phyloP scores from a whole-genome alignment of 2,329 filamentous ascomycete genomes.

The Domatiomyces globalis region DNA sequence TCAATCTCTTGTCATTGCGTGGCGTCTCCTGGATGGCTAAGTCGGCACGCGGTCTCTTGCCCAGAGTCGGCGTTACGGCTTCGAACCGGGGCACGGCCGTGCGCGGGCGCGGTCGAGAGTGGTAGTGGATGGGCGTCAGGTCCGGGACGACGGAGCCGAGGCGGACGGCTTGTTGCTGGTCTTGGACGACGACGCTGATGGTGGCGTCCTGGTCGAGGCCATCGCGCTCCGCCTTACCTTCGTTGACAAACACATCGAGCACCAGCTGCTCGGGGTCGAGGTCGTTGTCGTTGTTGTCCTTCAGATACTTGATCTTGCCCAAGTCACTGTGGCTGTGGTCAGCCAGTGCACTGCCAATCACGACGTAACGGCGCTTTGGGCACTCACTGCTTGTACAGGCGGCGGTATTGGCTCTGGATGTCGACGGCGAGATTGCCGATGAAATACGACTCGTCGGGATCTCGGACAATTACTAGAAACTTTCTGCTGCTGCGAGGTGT shows the following conservation, averaged over 20 bases:
- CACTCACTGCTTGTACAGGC: constrained; percentile 15
- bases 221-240: constrained; percentile 16
- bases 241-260: constrained; percentile 17
- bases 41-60: constrained; percentile 6
- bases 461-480: constrained; percentile 13
- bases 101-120: constrained; percentile 10
- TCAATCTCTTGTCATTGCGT: constrained; percentile 6
- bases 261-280: constrained; percentile 16
- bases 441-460: constrained; percentile 14
- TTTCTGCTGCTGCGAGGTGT: constrained; percentile 6
- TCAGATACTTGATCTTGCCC: constrained; percentile 17
- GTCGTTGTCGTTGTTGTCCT: constrained; percentile 18
- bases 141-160: constrained; percentile 17
- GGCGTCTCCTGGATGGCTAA: constrained; percentile 1
- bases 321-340: constrained; percentile 9
- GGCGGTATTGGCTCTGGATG: constrained; percentile 13
- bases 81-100: constrained; percentile 15
- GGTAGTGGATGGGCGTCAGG: constrained; percentile 11
- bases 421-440: constrained; percentile 15
- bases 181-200: constrained; percentile 17
- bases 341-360: neutral
- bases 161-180: constrained; percentile 11
- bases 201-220: constrained; percentile 14
- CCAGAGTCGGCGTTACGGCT: constrained; percentile 6
- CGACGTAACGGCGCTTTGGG: neutral